Conservation (phyloP, 768 basidiomycete genomes). For the Kwoniella botswanensis region DNA sequence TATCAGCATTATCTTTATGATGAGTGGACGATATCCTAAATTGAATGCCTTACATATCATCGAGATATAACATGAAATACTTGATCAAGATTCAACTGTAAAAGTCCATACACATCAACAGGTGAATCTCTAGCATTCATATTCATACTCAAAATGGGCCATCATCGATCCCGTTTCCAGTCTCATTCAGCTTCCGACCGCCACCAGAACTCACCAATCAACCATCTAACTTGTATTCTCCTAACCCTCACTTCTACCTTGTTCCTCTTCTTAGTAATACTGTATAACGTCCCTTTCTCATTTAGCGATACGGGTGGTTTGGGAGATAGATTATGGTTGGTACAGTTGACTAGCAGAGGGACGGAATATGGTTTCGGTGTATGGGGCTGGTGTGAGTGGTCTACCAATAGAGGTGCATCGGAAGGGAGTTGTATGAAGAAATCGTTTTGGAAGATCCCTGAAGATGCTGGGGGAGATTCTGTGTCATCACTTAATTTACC, state of each 20-base stretch:
- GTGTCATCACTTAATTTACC: constrained; percentile 14
- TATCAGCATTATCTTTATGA: too few relatives aligned
- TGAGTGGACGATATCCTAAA: too few relatives aligned
- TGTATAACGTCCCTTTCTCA: constrained; percentile 22
- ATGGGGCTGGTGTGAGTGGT: constrained; percentile 34
- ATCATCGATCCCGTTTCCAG: background rate
- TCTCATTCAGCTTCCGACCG: background rate
- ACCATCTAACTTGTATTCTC: constrained; percentile 10
- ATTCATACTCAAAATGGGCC: too few relatives aligned
- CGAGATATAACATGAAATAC: too few relatives aligned
- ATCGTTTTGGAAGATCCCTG: constrained; percentile 26
- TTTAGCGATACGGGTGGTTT: background rate
- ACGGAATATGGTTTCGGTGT: constrained; percentile 22
- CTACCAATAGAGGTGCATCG: too few relatives aligned
- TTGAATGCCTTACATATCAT: too few relatives aligned
- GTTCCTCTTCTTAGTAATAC: constrained; percentile 20
- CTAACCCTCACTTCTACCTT: constrained; percentile 7
- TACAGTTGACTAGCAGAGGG: background rate
- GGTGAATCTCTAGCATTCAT: too few relatives aligned
- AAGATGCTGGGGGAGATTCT: constrained; percentile 8
- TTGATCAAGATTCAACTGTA: too few relatives aligned
- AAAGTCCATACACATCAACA: too few relatives aligned
- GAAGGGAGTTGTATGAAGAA: constrained; percentile 15
- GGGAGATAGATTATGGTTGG: constrained; percentile 6
- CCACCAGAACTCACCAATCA: constrained; percentile 9